Evolutionary conservation across 306 rosid species (phyloP).

Genomic region (Medicago arabica): DNA sequence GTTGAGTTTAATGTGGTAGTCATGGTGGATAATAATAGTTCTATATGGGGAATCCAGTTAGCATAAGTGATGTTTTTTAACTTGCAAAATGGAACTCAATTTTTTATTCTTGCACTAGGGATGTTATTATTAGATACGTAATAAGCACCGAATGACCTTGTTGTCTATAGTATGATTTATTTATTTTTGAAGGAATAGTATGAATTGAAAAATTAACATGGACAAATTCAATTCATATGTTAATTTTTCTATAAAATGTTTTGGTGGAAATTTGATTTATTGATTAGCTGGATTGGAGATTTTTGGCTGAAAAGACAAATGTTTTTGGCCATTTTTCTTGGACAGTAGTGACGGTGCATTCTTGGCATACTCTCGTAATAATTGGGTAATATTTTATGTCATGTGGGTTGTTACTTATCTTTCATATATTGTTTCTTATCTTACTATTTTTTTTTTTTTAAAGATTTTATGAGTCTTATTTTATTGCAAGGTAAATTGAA

Average conservation of each 20-base stretch:
- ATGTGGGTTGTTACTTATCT: constrained; percentile 43
- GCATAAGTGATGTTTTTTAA: no score
- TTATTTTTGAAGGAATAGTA: no score
- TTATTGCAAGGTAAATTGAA: constrained; percentile 10
- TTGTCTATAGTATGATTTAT: background rate
- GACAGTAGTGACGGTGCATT: constrained; percentile 45
- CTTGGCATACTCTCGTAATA: background rate
- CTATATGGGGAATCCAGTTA: no score
- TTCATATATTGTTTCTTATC: constrained; percentile 20
- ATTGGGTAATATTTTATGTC: constrained; percentile 25
- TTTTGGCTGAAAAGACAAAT: constrained; percentile 9
- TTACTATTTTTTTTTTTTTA: no score
- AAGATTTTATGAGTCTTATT: background rate
- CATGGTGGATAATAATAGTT: no score
- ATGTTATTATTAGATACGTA: no score
- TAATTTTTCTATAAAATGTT: background rate
- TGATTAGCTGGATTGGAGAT: background rate
- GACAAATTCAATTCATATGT: background rate
- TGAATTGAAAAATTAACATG: no score
- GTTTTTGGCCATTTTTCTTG: constrained; percentile 31
- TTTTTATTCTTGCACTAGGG: no score
- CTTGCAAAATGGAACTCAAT: no score
- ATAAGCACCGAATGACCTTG: no score
- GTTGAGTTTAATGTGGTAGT: no score
- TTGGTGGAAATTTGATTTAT: background rate